These are phyloP conservation scores for Hortiboletus flavorubellus DNA, from an alignment of 768 basidiomycete species.

Conservation along the genomic window DNA sequence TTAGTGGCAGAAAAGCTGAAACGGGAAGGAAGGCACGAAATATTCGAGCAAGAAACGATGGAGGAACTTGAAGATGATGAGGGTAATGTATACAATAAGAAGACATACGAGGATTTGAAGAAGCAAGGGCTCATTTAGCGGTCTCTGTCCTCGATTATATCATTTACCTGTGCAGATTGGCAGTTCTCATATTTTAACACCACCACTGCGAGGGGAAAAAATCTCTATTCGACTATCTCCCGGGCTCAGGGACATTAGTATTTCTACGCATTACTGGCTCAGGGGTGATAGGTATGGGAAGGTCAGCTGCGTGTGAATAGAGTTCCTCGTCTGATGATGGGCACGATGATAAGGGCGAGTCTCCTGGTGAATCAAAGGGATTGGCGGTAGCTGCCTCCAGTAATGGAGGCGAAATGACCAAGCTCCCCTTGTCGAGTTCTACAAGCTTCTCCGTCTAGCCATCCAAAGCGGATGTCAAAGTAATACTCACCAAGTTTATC, in stretches of 20 bases:
- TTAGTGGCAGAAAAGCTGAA: conserved; percentile 97
- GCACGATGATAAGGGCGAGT: conserved; percentile 67
- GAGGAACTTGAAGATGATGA: conserved; percentile 98
- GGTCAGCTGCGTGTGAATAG: conserved; percentile 66
- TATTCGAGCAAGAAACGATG: conserved; percentile 91
- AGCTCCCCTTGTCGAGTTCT: conserved; percentile 18
- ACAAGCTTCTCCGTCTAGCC: background rate
- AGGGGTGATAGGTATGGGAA: conserved; percentile 64
- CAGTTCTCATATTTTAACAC: conserved; percentile 1
- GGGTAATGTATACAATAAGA: conserved; percentile 96
- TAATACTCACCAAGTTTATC: conserved; percentile 53
- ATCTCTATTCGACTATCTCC: conserved; percentile 5
- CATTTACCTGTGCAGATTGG: conserved; percentile 1
- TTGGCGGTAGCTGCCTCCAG: conserved; percentile 45
- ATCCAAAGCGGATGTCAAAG: background rate
- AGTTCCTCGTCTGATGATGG: conserved; percentile 85
- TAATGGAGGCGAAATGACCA: conserved; percentile 39
- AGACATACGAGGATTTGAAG: conserved; percentile 97
- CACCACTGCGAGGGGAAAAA: background rate
- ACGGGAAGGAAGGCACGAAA: conserved; percentile 92
- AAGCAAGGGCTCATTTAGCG: conserved; percentile 84
- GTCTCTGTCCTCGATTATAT: background rate
- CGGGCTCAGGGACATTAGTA: conserved; percentile 1
- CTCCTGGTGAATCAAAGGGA: conserved; percentile 70
- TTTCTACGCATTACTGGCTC: conserved; percentile 18